These are phyloP conservation scores for Cyclaneusma minus DNA, from an alignment of 2,329 filamentous ascomycete genomes.

Conservation along the genomic window DNA sequence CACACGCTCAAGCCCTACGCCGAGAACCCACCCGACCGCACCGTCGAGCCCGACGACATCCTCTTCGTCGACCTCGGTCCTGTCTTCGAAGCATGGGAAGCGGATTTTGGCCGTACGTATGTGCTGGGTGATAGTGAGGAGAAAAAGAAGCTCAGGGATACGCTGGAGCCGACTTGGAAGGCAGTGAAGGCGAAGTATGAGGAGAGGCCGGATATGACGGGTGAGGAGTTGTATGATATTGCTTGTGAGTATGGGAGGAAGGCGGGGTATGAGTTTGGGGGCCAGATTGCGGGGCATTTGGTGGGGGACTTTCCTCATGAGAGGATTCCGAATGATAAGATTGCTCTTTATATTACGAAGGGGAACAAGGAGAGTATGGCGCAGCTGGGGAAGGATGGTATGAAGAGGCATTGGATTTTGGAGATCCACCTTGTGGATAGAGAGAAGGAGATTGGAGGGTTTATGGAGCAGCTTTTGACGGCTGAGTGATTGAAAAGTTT, in stretches of 20 bases:
- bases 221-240: slow-evolving; percentile 29
- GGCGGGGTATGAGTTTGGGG: slow-evolving; percentile 28
- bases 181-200: slow-evolving; percentile 25
- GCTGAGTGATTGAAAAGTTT: slow-evolving; percentile 1
- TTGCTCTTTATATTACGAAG: slow-evolving; percentile 21
- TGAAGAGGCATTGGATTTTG: slow-evolving; percentile 25
- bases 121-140: slow-evolving; percentile 29
- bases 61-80: slow-evolving; percentile 34
- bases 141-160: slow-evolving; percentile 28
- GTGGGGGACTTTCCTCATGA: slow-evolving; percentile 21
- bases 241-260: slow-evolving; percentile 21
- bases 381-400: slow-evolving; percentile 16
- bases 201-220: slow-evolving; percentile 27
- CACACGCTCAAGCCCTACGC: slow-evolving; percentile 31
- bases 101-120: slow-evolving; percentile 36
- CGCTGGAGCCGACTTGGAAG: slow-evolving; percentile 29
- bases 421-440: slow-evolving; percentile 24
- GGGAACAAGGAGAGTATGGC: slow-evolving; percentile 21
- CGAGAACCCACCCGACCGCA: slow-evolving; percentile 32
- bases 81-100: slow-evolving; percentile 35
- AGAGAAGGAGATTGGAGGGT: slow-evolving; percentile 18
- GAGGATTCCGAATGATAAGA: slow-evolving; percentile 23
- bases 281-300: slow-evolving; percentile 29
- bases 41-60: slow-evolving; percentile 31
- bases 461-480: slow-evolving; percentile 17